Evolutionary conservation across 2,329 filamentous ascomycete species (phyloP).

Genomic region (Aspergillus luchuensis): DNA sequence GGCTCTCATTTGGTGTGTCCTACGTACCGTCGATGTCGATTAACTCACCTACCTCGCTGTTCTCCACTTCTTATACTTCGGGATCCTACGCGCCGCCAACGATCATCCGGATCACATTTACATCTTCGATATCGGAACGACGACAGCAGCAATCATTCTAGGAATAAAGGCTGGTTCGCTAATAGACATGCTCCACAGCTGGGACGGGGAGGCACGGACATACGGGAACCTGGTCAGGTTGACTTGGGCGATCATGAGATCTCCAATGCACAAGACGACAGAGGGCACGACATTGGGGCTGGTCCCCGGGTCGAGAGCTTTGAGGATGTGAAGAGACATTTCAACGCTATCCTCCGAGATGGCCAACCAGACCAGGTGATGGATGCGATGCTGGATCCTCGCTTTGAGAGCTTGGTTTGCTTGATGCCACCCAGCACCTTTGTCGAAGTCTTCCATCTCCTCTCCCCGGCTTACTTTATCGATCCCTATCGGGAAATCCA

Average conservation of each 20-base stretch:
- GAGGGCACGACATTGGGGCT: neutral
- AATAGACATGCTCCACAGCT: neutral
- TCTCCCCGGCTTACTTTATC: conserved; percentile 61
- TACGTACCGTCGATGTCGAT: conserved; percentile 26
- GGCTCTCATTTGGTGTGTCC: conserved; percentile 30
- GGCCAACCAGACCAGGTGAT: conserved; percentile 46
- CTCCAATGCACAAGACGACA: neutral
- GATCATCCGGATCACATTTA: neutral
- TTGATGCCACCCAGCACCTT: conserved; percentile 59
- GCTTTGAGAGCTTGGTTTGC: conserved; percentile 32
- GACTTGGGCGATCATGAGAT: neutral
- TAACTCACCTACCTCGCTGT: conserved; percentile 12
- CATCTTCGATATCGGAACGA: neutral
- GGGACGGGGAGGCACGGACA: neutral
- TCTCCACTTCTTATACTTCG: conserved; percentile 12
- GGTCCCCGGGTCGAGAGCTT: neutral
- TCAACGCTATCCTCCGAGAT: conserved; percentile 35
- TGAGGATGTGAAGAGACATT: conserved; percentile 14
- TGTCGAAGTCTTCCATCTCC: conserved; percentile 62
- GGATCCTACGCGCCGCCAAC: conserved; percentile 1
- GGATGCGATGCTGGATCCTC: conserved; percentile 36
- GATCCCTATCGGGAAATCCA: conserved; percentile 51
- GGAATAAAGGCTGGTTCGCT: neutral
- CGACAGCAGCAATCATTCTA: neutral
- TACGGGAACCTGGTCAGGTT: conserved; percentile 7